These are phyloP conservation scores for Calocybe cyanea DNA, from an alignment of 768 basidiomycete genomes.

Conservation along the genomic window DNA sequence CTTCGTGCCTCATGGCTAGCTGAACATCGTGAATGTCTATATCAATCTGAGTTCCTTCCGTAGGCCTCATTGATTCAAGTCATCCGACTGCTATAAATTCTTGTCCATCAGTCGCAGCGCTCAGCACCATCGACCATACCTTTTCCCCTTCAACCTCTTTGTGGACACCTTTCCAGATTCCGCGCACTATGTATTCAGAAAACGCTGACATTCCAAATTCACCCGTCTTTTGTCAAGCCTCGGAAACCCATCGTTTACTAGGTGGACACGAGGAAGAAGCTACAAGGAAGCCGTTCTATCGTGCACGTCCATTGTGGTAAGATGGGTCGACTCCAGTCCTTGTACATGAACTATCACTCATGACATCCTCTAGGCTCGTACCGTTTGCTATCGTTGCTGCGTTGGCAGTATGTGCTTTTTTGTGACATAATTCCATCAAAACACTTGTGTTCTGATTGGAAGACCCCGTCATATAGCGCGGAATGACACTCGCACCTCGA, in stretches of 20 bases:
- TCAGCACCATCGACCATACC: not conserved
- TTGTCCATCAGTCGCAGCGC: not conserved
- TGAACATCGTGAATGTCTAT: no score
- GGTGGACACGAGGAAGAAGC: conserved; percentile 8
- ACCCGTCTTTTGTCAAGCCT: conserved; percentile 10
- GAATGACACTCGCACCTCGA: conserved; percentile 79
- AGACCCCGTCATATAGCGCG: conserved; percentile 48
- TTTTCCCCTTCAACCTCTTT: no score
- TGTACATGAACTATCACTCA: not conserved
- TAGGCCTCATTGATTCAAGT: no score
- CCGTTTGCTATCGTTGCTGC: conserved; percentile 69
- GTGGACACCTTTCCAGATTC: no score
- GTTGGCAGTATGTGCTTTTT: conserved; percentile 57
- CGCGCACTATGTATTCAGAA: conserved; percentile 17
- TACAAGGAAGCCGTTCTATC: conserved; percentile 46
- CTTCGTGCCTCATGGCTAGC: no score
- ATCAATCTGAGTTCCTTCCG: no score
- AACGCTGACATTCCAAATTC: conserved; percentile 14
- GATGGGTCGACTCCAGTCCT: conserved; percentile 7
- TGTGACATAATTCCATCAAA: not conserved
- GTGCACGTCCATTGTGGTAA: conserved; percentile 49
- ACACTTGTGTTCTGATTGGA: conserved; percentile 9
- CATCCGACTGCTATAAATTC: no score
- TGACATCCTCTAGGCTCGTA: conserved; percentile 54
- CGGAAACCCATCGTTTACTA: conserved; percentile 21